phyloP scores from a whole-genome alignment of 106 monocot genomes.

The Cymbidium sinense region DNA sequence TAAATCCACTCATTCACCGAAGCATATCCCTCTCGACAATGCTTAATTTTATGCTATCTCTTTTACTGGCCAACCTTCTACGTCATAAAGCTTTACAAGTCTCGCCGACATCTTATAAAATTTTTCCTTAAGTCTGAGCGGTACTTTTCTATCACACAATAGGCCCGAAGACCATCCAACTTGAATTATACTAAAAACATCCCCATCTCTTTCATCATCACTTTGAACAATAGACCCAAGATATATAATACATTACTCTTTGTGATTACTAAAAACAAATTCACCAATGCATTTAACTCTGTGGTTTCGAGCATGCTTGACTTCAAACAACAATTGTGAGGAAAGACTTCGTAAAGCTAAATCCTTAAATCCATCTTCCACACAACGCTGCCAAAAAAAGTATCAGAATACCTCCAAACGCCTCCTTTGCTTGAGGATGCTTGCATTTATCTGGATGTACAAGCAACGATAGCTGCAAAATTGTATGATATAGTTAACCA shows the following conservation, averaged over 20 bases:
- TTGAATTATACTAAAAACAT: no score
- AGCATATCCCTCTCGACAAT: neutral
- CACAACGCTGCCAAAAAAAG: neutral
- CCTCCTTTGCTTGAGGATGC: slow-evolving; percentile 95
- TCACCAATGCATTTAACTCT: neutral
- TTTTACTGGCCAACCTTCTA: no score
- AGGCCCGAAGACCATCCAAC: neutral
- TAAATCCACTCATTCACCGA: neutral
- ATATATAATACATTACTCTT: no score
- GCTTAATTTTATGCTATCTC: neutral
- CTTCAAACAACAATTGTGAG: neutral
- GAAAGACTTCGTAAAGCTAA: neutral
- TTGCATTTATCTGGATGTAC: slow-evolving; percentile 99
- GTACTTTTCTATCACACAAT: neutral
- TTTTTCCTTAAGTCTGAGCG: neutral
- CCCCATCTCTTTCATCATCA: neutral
- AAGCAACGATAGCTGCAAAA: slow-evolving; percentile 80
- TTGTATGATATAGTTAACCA: neutral
- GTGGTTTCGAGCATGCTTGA: neutral
- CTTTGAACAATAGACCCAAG: no score
- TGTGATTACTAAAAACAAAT: neutral
- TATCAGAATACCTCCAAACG: slow-evolving; percentile 64
- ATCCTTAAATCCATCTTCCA: neutral
- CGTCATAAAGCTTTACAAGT: neutral
- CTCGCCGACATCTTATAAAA: neutral